Evolutionary conservation across 306 rosid genomes (phyloP).

Genomic region (Styphnolobium japonicum): DNA sequence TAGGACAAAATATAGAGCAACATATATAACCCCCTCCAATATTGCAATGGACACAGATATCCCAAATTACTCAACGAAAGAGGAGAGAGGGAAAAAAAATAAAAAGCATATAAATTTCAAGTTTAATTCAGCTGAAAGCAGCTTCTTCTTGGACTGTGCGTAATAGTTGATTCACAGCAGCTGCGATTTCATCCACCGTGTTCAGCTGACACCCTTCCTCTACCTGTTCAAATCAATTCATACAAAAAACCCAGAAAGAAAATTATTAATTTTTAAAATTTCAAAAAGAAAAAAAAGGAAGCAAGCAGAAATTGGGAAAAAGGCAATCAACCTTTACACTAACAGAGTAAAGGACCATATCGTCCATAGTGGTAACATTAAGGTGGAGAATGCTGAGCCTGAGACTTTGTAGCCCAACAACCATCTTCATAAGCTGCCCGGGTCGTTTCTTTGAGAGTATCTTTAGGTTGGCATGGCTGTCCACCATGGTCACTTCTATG

Average conservation of each 20-base stretch:
- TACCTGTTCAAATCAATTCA: constrained; percentile 47
- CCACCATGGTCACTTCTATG: constrained; percentile 88
- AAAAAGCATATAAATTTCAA: not conserved
- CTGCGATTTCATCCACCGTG: constrained; percentile 89
- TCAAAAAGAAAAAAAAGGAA: not conserved
- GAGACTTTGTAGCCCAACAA: constrained; percentile 61
- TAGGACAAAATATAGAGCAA: not conserved
- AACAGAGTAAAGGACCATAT: constrained; percentile 75
- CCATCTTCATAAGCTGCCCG: constrained; percentile 58
- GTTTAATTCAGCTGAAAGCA: constrained; percentile 40
- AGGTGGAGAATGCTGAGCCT: constrained; percentile 75
- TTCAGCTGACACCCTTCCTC: constrained; percentile 75
- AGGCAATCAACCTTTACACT: constrained; percentile 63
- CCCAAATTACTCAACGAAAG: constrained; percentile 4
- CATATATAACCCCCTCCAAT: not conserved
- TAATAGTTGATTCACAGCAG: constrained; percentile 74
- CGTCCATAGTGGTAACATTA: constrained; percentile 55
- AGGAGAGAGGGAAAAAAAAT: not conserved
- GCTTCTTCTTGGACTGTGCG: constrained; percentile 48
- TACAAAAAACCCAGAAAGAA: not conserved
- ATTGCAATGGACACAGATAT: constrained; percentile 13
- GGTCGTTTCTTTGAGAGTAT: constrained; percentile 58
- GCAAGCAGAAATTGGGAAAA: not conserved
- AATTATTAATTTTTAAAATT: not conserved
- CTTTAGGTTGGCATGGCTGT: constrained; percentile 81